phyloP scores from a whole-genome alignment of 208 protist genomes.

The Novymonas esmeraldas region DNA sequence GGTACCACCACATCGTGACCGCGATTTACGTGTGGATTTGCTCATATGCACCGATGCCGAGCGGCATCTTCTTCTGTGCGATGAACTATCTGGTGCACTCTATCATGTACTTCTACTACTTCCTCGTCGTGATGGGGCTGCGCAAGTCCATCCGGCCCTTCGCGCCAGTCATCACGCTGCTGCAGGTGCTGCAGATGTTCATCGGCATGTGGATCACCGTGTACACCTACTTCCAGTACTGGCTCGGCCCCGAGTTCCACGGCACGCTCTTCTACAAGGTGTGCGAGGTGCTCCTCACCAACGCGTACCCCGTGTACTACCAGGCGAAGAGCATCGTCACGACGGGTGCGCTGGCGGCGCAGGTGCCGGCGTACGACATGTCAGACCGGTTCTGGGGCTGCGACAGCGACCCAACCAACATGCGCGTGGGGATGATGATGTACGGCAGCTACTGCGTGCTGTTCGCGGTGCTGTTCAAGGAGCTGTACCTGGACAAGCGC shows the following conservation, averaged over 20 bases:
- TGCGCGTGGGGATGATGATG: constrained; percentile 71
- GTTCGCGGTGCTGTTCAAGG: constrained; percentile 79
- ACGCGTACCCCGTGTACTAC: constrained; percentile 1
- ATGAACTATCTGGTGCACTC: constrained; percentile 70
- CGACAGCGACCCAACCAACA: constrained; percentile 44
- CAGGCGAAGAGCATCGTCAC: constrained; percentile 32
- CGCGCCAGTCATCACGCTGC: constrained; percentile 71
- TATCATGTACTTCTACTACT: constrained; percentile 96
- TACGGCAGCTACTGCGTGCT: constrained; percentile 90
- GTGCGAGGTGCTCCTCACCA: constrained; percentile 9
- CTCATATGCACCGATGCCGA: constrained; percentile 38
- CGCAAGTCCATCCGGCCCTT: constrained; percentile 60
- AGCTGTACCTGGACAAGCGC: constrained; percentile 39
- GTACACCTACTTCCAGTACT: constrained; percentile 44
- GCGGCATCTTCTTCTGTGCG: constrained; percentile 42
- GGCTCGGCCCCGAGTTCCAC: constrained; percentile 24
- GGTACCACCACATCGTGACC: constrained; percentile 52
- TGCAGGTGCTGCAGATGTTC: constrained; percentile 93
- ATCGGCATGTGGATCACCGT: constrained; percentile 70
- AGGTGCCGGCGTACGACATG: constrained; percentile 39
- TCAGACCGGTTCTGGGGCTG: constrained; percentile 41
- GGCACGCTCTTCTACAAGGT: constrained; percentile 22
- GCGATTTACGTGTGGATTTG: constrained; percentile 89
- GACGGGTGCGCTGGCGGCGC: constrained; percentile 36
- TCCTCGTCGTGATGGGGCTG: constrained; percentile 56